phyloP scores from a whole-genome alignment of 352 stramenopile species.

The Globisporangium mamillatum region DNA sequence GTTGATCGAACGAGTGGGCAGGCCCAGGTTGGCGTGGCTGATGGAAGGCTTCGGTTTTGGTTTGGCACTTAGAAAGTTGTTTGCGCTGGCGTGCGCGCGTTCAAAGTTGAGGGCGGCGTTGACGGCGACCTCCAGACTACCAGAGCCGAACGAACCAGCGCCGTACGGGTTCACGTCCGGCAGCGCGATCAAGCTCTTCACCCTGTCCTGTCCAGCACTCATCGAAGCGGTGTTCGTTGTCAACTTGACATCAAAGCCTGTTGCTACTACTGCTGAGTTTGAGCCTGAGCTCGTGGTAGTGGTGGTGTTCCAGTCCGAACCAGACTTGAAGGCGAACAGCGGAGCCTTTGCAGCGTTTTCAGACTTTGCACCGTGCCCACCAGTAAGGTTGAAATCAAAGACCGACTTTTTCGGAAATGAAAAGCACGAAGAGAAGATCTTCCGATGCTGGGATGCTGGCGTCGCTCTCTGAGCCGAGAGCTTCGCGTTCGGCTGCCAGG shows the following conservation, averaged over 20 bases:
- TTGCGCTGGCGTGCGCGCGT: slow-evolving; percentile 9
- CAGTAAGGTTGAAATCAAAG: neutral
- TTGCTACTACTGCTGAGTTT: neutral
- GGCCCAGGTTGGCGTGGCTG: slow-evolving; percentile 9
- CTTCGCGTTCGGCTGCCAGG: slow-evolving; percentile 4
- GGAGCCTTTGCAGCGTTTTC: neutral
- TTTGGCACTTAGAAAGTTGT: slow-evolving; percentile 10
- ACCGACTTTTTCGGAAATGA: slow-evolving; percentile 1
- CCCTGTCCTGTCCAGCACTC: neutral
- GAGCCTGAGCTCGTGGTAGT: neutral
- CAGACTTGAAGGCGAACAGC: neutral
- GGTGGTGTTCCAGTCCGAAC: slow-evolving; percentile 6
- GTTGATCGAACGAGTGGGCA: slow-evolving; percentile 12
- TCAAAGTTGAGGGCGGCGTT: slow-evolving; percentile 32
- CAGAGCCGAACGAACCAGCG: slow-evolving; percentile 39
- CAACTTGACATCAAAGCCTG: slow-evolving; percentile 14
- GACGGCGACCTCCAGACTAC: slow-evolving; percentile 54
- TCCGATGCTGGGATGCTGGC: neutral
- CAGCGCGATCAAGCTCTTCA: slow-evolving; percentile 37
- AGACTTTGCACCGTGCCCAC: neutral
- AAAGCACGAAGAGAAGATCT: slow-evolving; percentile 10
- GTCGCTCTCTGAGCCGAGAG: neutral
- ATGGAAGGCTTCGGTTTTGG: neutral
- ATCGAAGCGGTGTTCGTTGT: neutral
- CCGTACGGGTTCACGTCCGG: slow-evolving; percentile 60